Conservation (phyloP, 2,329 filamentous ascomycete genomes). For the Fusarium denticulatum region DNA sequence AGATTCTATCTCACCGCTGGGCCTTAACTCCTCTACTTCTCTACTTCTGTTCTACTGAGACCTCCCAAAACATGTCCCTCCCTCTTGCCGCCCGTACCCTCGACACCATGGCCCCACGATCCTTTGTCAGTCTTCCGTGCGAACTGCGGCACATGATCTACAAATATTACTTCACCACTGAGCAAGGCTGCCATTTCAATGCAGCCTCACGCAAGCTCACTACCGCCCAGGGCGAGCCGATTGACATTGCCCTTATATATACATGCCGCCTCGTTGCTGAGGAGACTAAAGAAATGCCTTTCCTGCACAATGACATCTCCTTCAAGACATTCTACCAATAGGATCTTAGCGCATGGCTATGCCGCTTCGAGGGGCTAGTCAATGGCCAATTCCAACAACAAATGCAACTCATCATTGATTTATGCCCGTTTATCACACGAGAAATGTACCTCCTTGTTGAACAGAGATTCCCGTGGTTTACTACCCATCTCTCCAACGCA, state of each 20-base stretch:
- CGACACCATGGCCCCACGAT: not conserved
- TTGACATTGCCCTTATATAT: not conserved
- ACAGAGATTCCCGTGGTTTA: not conserved
- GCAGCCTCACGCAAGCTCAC: not conserved
- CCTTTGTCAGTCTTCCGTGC: not conserved
- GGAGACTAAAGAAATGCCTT: not conserved
- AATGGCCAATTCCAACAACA: fast-evolving
- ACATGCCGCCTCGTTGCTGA: not conserved
- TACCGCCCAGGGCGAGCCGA: not conserved
- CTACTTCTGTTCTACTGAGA: not conserved
- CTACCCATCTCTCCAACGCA: not conserved
- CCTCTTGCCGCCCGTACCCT: not conserved
- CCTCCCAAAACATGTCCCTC: not conserved
- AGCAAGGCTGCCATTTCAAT: not conserved
- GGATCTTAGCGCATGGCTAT: not conserved
- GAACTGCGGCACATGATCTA: not conserved
- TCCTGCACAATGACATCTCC: not conserved
- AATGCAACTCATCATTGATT: not conserved
- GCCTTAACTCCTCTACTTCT: too few relatives aligned
- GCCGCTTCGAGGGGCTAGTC: not conserved
- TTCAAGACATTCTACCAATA: not conserved
- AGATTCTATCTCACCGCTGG: not conserved
- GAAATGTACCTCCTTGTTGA: not conserved
- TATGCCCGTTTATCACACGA: not conserved
- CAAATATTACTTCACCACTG: not conserved